Evolutionary conservation across 768 basidiomycete genomes (phyloP), one percentile per base, ranked within the genome.

Genomic region (Nidula microcarpa): DNA sequence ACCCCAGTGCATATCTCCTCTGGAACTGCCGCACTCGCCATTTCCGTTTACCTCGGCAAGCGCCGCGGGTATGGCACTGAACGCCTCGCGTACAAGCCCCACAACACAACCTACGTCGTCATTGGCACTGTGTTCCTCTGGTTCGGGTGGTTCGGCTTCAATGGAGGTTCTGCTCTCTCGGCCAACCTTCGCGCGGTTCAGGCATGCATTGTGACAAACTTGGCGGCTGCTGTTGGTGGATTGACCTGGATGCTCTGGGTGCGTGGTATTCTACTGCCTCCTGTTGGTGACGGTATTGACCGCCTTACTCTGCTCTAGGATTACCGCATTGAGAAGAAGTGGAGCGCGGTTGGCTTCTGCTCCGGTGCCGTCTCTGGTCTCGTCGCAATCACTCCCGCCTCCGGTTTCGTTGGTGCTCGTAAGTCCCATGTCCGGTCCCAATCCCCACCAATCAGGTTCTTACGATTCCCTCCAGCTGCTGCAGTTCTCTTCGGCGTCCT

Each of bases 1-100:
- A 95, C 93, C 9, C 96, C 96, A 17, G 94, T 99, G 56, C 95
- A 99, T 65, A 98, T 99, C 60, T 89, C 89, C 14, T 95, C 93
- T 13, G 96, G 96, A 46, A 86, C 86, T 0, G 94, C 93, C 1
- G 96, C 91, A 1, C 80, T 98, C 34, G 95, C 91, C 9, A 90
- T 95, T 57, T 94, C 89, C 23, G 72, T 94, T 61, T 97, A 87
- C 67, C 86, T 99, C 35, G 95, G 96, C 39, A 92, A 89, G 62
- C 86, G 95, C 49, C 77, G 88, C 33, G 95, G 94, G 1, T 98
- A 92, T 57, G 95, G 94, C 13, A 96, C 94, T 2, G 87, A 91
- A 60, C 79, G 87, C 23, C 81, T 97, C 11, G 89, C 91, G 1
- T 98, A 95, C 80, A 95, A 79, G 69, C 94, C 96, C 0, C 91